Percentiles rank a stretch among this genome's conserved stretches.
Evolutionary conservation across 805 yeast species (phyloP).

Genomic region (Ogataea glucozyma): DNA sequence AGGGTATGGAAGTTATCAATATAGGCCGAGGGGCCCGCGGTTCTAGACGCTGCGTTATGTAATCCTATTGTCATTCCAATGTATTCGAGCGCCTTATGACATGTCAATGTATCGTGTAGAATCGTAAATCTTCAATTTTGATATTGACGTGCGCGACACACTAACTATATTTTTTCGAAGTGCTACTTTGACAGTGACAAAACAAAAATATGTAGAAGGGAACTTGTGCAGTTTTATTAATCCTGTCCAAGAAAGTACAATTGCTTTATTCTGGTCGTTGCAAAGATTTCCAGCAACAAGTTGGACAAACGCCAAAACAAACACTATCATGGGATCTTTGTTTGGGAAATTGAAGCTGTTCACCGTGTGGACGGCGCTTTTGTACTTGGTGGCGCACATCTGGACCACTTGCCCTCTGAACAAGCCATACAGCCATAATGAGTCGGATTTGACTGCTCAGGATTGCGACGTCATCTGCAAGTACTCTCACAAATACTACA

Average conservation of each 20-base stretch:
- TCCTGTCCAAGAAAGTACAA: slow-evolving; percentile 1
- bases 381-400: slow-evolving; percentile 24
- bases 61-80: too few species aligned
- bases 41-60: too few species aligned
- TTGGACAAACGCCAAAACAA: not conserved
- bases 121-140: not conserved
- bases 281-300: not conserved
- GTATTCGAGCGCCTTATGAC: not conserved
- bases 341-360: slow-evolving; percentile 21
- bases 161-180: slow-evolving; percentile 2
- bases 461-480: slow-evolving; percentile 24
- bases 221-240: not conserved
- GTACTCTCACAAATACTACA: slow-evolving; percentile 23
- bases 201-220: not conserved
- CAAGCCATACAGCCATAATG: slow-evolving; percentile 14
- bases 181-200: not conserved
- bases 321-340: slow-evolving; percentile 11
- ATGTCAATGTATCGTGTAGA: not conserved
- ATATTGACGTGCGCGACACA: slow-evolving; percentile 2
- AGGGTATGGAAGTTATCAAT: not conserved
- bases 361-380: slow-evolving; percentile 16
- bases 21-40: slow-evolving; percentile 11
- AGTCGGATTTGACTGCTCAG: slow-evolving; percentile 3
- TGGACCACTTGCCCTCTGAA: slow-evolving; percentile 28
- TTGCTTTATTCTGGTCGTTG: not conserved